A percentile compares a stretch with the other conserved stretches of the same genome.
These are phyloP conservation scores for Allium fistulosum DNA, from an alignment of 106 monocot genomes.

Conservation along the genomic window DNA sequence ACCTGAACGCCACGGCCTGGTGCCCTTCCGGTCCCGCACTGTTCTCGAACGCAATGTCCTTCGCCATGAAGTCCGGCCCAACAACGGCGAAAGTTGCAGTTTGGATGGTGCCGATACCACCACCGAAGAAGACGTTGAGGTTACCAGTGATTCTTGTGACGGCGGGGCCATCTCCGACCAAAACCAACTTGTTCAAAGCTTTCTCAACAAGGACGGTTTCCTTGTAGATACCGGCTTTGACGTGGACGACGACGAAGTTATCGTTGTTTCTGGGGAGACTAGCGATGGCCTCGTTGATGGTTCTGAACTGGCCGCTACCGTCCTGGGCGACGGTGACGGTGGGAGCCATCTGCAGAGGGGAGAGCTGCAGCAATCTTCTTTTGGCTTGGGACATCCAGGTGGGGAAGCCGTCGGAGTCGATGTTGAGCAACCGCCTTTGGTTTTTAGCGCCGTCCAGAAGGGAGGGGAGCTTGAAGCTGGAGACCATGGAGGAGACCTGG, in stretches of 20 bases:
- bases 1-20: slow-evolving; percentile 76
- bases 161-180: slow-evolving; percentile 32
- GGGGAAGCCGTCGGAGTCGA: slow-evolving; percentile 1
- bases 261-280: slow-evolving; percentile 10
- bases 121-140: slow-evolving; percentile 11
- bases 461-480: slow-evolving; percentile 18
- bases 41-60: slow-evolving; percentile 56
- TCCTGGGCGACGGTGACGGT: slow-evolving; percentile 29
- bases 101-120: slow-evolving; percentile 19
- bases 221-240: slow-evolving; percentile 29
- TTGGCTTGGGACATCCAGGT: slow-evolving; percentile 7
- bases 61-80: slow-evolving; percentile 27
- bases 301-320: slow-evolving; percentile 31
- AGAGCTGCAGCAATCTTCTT: slow-evolving; percentile 14
- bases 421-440: not conserved
- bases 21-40: slow-evolving; percentile 61
- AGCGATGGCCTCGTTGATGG: slow-evolving; percentile 15
- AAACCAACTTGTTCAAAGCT: slow-evolving; percentile 17
- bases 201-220: slow-evolving; percentile 17
- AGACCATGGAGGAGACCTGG: not conserved
- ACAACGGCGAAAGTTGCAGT: slow-evolving; percentile 32
- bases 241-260: slow-evolving; percentile 14
- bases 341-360: slow-evolving; percentile 9
- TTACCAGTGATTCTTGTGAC: slow-evolving; percentile 28
- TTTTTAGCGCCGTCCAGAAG: not conserved